phyloP scores from a whole-genome alignment of 768 basidiomycete species.

The Boletus reticuloceps region DNA sequence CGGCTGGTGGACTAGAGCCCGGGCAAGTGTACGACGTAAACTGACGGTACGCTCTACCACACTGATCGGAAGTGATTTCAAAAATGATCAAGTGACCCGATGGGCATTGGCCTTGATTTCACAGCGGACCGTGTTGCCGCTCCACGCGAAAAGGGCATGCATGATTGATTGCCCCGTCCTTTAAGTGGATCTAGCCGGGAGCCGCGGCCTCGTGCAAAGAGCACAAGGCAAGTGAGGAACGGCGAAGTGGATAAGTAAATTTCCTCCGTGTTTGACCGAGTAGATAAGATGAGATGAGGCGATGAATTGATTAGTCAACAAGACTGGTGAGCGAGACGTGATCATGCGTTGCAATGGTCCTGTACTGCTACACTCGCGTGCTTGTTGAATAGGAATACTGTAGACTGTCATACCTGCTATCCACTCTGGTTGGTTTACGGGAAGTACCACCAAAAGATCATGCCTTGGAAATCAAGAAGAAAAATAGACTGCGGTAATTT shows the following conservation, averaged over 20 bases:
- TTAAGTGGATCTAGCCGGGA: slow-evolving; percentile 3
- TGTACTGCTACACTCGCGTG: neutral
- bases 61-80: slow-evolving; percentile 4
- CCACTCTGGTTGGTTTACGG: neutral
- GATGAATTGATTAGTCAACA: slow-evolving; percentile 1
- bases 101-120: neutral
- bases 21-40: slow-evolving; percentile 7
- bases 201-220: slow-evolving; percentile 19
- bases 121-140: neutral
- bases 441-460: neutral
- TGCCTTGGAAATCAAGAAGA: slow-evolving; percentile 1
- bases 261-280: slow-evolving; percentile 8
- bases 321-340: neutral
- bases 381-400: neutral
- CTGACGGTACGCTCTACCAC: neutral
- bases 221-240: slow-evolving; percentile 6
- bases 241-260: slow-evolving; percentile 3
- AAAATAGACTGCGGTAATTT: slow-evolving; percentile 3
- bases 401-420: neutral
- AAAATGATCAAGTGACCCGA: neutral
- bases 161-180: neutral
- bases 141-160: neutral
- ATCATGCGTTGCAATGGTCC: neutral
- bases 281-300: neutral
- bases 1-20: neutral